Evolutionary conservation across 2,329 filamentous ascomycete genomes (phyloP).

Genomic region (Huntiella omanensis): DNA sequence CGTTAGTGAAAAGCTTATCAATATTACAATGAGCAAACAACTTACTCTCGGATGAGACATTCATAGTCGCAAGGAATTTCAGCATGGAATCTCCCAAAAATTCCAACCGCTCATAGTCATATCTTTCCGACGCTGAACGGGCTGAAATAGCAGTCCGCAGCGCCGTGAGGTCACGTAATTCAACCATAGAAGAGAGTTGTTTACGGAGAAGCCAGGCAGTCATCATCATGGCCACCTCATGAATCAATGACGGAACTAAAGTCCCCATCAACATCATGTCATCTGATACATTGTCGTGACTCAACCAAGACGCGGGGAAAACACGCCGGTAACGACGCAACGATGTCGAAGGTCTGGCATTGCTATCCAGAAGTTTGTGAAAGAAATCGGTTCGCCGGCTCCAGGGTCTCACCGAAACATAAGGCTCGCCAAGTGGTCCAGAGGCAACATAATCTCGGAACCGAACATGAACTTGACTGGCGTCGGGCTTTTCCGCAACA

Average conservation of each 20-base stretch:
- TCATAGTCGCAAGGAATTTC: conserved; percentile 52
- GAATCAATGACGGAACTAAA: conserved; percentile 54
- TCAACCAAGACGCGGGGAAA: conserved; percentile 29
- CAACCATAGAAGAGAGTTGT: conserved; percentile 21
- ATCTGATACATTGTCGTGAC: conserved; percentile 27
- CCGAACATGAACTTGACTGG: conserved; percentile 21
- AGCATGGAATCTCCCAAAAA: conserved; percentile 73
- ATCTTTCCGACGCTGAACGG: conserved; percentile 35
- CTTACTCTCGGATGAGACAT: conserved; percentile 37
- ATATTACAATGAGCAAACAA: conserved; percentile 2
- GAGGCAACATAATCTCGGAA: conserved; percentile 20
- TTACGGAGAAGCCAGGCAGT: conserved; percentile 38
- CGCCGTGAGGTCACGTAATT: conserved; percentile 33
- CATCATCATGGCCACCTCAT: conserved; percentile 46
- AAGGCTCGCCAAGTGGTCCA: conserved; percentile 26
- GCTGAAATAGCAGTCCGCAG: conserved; percentile 54
- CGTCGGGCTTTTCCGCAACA: conserved; percentile 26
- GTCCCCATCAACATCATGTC: conserved; percentile 31
- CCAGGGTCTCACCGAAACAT: conserved; percentile 30
- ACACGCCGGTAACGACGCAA: conserved; percentile 25
- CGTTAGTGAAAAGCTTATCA: conserved; percentile 10
- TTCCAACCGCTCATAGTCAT: conserved; percentile 68
- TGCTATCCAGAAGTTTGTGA: conserved; percentile 19
- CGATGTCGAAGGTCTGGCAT: conserved; percentile 15
- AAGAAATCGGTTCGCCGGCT: conserved; percentile 41